These are phyloP conservation scores for Deinandra increscens DNA, from an alignment of 129 eudicot genomes.

Conservation along the genomic window DNA sequence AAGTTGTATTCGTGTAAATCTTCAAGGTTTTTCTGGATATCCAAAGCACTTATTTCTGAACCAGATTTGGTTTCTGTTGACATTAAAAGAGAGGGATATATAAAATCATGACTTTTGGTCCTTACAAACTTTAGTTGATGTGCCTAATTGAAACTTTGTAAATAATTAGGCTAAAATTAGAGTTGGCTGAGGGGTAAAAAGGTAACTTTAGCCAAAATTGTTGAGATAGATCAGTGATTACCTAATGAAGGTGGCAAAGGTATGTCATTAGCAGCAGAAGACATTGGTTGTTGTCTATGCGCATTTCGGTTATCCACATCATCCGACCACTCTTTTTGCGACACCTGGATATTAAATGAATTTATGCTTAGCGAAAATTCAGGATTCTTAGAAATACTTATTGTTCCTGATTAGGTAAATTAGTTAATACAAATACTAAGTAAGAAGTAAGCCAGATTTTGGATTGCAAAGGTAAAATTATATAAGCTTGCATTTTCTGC, in stretches of 20 bases:
- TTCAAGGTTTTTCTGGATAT: slow-evolving; percentile 51
- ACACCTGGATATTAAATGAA: slow-evolving; percentile 34
- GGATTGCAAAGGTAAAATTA: not conserved
- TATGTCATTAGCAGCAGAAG: slow-evolving; percentile 25
- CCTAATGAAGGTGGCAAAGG: slow-evolving; percentile 60
- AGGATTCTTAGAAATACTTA: not conserved
- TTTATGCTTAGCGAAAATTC: not conserved
- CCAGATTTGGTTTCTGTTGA: slow-evolving; percentile 39
- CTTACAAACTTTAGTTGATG: no score
- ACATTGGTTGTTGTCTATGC: slow-evolving; percentile 5
- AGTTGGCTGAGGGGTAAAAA: not conserved
- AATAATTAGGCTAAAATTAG: not conserved
- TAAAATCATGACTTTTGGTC: not conserved
- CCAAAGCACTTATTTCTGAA: slow-evolving; percentile 38
- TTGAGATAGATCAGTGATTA: slow-evolving; percentile 18
- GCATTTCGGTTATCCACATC: slow-evolving; percentile 19
- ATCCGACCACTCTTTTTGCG: slow-evolving; percentile 21
- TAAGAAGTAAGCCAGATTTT: not conserved
- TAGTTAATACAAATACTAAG: not conserved
- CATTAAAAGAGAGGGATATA: not conserved
- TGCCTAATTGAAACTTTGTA: not conserved
- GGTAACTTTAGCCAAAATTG: not conserved
- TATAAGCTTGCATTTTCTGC: not conserved
- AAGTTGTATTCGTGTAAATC: slow-evolving; percentile 55
- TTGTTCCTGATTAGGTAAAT: not conserved